These are phyloP conservation scores for Smithsoniella earleae DNA, from an alignment of 163 green algal genomes.

Conservation along the genomic window DNA sequence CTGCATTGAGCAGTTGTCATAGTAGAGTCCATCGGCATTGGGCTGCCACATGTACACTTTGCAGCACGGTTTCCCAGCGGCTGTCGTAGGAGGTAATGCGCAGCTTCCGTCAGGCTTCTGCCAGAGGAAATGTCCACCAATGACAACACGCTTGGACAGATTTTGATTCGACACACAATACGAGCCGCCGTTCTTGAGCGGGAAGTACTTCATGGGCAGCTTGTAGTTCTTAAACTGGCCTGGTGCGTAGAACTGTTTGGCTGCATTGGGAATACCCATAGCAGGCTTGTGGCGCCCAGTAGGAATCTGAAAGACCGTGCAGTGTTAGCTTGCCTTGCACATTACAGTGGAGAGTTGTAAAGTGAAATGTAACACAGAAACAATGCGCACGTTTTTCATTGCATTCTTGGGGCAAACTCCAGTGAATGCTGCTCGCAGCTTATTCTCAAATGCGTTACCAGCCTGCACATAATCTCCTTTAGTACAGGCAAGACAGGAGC, in stretches of 20 bases:
- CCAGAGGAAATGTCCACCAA: conserved; percentile 11
- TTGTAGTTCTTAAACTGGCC: neutral
- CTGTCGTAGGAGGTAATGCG: neutral
- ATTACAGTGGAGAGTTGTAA: neutral
- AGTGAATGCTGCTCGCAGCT: neutral
- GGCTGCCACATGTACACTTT: conserved; percentile 30
- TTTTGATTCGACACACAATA: neutral
- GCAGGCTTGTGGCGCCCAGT: neutral
- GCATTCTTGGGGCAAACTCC: neutral
- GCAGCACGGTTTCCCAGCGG: conserved; percentile 16
- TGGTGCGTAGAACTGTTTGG: neutral
- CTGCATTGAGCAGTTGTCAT: conserved; percentile 24
- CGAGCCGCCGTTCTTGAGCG: neutral
- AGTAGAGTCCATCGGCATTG: conserved; percentile 20
- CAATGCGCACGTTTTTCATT: neutral
- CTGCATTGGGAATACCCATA: neutral
- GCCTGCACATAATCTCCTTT: neutral
- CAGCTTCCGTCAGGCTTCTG: neutral
- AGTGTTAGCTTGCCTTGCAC: neutral
- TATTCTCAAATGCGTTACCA: neutral
- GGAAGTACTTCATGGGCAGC: neutral
- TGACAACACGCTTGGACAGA: neutral
- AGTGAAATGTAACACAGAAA: neutral
- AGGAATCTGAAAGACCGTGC: neutral
- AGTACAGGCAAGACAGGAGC: no score